Percentiles rank a stretch among this genome's conserved stretches.
Evolutionary conservation across 805 yeast genomes (phyloP).

Genomic region (Maudiozyma bulderi): DNA sequence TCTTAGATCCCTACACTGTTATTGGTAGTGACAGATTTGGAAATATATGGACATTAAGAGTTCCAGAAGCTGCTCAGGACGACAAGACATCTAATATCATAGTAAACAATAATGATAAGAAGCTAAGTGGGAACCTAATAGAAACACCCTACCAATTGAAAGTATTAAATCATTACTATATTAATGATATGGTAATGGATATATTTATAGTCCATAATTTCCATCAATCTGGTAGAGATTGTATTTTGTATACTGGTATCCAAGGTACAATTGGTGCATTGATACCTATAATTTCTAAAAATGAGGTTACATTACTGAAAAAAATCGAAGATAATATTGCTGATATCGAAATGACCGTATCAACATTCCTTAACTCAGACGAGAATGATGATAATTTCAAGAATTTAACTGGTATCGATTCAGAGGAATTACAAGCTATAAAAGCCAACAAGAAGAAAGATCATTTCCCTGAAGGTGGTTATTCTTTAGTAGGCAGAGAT

Average conservation of each 20-base stretch:
- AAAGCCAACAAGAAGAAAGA: not conserved
- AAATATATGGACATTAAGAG: conserved; percentile 57
- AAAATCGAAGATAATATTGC: conserved; percentile 38
- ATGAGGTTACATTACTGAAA: conserved; percentile 51
- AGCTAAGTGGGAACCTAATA: conserved; percentile 16
- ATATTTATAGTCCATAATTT: conserved; percentile 35
- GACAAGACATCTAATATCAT: not conserved
- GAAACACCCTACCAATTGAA: conserved; percentile 40
- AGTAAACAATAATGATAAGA: not conserved
- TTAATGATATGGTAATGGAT: conserved; percentile 63
- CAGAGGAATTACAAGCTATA: not conserved
- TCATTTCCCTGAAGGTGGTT: conserved; percentile 18
- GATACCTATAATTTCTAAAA: conserved; percentile 52
- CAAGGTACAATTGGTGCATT: conserved; percentile 76
- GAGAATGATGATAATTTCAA: conserved; percentile 3
- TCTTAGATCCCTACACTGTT: conserved; percentile 67
- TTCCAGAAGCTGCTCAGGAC: conserved; percentile 37
- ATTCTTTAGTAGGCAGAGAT: conserved; percentile 51
- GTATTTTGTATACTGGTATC: conserved; percentile 61
- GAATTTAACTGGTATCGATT: conserved; percentile 2
- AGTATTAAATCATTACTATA: conserved; percentile 45
- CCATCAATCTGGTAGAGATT: conserved; percentile 43
- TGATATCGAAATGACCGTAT: conserved; percentile 4
- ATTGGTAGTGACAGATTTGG: conserved; percentile 87
- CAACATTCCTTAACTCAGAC: conserved; percentile 5